Conservation (phyloP, 768 basidiomycete species). For the Sistotremastrum suecicum region DNA sequence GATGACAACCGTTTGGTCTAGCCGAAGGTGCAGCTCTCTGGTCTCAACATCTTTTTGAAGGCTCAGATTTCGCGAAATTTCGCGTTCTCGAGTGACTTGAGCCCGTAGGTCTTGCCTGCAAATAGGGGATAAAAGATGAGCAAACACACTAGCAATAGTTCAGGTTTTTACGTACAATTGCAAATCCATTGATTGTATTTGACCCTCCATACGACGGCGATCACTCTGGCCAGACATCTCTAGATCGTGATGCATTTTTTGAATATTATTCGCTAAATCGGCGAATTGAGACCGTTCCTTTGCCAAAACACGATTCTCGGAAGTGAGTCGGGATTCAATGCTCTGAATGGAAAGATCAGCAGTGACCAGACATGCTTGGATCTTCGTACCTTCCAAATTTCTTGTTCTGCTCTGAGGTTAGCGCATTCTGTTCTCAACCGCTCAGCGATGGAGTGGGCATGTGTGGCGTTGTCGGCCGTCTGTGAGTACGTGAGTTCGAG, state of each 20-base stretch:
- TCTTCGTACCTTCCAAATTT: constrained; percentile 72
- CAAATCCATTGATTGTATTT: constrained; percentile 61
- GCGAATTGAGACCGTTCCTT: constrained; percentile 75
- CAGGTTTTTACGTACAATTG: constrained; percentile 44
- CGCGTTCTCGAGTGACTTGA: constrained; percentile 63
- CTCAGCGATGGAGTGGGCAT: constrained; percentile 47
- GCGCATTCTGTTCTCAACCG: constrained; percentile 75
- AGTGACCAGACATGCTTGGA: background rate
- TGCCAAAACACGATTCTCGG: constrained; percentile 71
- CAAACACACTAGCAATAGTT: background rate
- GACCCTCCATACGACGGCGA: constrained; percentile 63
- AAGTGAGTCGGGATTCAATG: constrained; percentile 64
- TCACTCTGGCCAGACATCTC: constrained; percentile 78
- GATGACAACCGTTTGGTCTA: constrained; percentile 44
- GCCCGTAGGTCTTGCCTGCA: constrained; percentile 57
- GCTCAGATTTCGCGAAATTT: constrained; percentile 53
- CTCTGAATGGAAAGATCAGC: constrained; percentile 27
- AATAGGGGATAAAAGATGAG: background rate
- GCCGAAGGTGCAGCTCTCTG: constrained; percentile 55
- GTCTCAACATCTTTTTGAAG: constrained; percentile 71
- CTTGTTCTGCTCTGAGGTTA: constrained; percentile 86
- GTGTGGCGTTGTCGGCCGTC: constrained; percentile 49
- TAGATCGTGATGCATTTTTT: constrained; percentile 80
- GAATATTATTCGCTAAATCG: constrained; percentile 79
- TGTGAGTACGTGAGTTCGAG: constrained; percentile 64